Evolutionary conservation across 495 filamentous ascomycete species (phyloP).

Genomic region (Chaetomium tenue): DNA sequence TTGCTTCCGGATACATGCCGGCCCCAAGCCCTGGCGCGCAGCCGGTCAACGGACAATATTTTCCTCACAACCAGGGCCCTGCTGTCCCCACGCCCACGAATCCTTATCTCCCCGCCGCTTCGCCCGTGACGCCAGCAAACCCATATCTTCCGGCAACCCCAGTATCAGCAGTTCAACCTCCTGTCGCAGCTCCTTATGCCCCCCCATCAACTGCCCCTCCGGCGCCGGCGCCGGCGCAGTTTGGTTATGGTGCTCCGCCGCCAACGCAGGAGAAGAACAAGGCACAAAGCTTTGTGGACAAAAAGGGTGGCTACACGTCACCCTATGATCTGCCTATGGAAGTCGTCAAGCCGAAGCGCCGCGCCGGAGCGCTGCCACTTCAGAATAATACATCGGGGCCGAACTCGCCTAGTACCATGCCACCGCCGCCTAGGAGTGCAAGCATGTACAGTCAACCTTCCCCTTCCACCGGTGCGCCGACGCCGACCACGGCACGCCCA

Average conservation of each 20-base stretch:
- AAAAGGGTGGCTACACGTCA: constrained; percentile 88
- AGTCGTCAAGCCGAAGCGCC: constrained; percentile 63
- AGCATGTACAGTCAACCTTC: constrained; percentile 53
- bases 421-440: constrained; percentile 57
- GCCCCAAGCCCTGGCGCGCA: constrained; percentile 12
- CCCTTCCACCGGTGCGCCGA: constrained; percentile 36
- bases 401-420: constrained; percentile 44
- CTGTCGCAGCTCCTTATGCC: constrained; percentile 35
- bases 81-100: constrained; percentile 17
- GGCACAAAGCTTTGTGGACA: constrained; percentile 80
- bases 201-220: constrained; percentile 44
- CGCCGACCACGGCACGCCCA: constrained; percentile 35
- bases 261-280: constrained; percentile 49
- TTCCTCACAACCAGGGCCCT: constrained; percentile 31
- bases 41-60: constrained; percentile 37
- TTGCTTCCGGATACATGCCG: constrained; percentile 17
- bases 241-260: constrained; percentile 45
- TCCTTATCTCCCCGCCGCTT: constrained; percentile 29
- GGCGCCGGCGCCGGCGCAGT: constrained; percentile 42
- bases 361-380: constrained; percentile 47
- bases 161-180: constrained; percentile 30
- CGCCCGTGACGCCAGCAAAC: constrained; percentile 36
- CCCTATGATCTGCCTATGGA: constrained; percentile 96
- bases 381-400: constrained; percentile 34
- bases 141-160: constrained; percentile 35